Evolutionary conservation across 805 yeast genomes (phyloP).

Genomic region (Starmerella tilneyi): DNA sequence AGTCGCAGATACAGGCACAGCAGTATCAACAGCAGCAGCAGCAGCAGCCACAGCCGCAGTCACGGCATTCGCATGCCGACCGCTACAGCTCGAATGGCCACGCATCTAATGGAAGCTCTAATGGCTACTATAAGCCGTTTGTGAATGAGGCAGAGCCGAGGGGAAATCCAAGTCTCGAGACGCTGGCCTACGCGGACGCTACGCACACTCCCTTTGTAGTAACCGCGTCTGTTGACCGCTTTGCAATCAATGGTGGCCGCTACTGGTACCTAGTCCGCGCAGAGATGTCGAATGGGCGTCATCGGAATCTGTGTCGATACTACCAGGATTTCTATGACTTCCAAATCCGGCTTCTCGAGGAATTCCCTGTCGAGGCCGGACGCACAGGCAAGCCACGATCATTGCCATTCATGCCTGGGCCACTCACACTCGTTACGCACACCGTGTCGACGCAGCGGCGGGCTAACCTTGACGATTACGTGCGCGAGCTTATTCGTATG

Average conservation of each 20-base stretch:
- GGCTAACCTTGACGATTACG: slow-evolving; percentile 47
- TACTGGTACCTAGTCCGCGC: slow-evolving; percentile 78
- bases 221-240: slow-evolving; percentile 69
- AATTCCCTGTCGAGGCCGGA: slow-evolving; percentile 89
- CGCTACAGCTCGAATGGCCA: neutral
- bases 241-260: slow-evolving; percentile 70
- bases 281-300: slow-evolving; percentile 54
- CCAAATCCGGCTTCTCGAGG: slow-evolving; percentile 70
- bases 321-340: slow-evolving; percentile 94
- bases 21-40: neutral
- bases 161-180: slow-evolving; percentile 3
- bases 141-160: neutral
- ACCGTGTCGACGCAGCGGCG: slow-evolving; percentile 47
- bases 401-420: slow-evolving; percentile 93
- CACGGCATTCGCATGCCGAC: neutral
- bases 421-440: slow-evolving; percentile 83
- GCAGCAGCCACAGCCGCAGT: slow-evolving; percentile 7
- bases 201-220: slow-evolving; percentile 32
- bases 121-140: neutral
- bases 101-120: neutral
- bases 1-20: too few species aligned
- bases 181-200: neutral
- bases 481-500: slow-evolving; percentile 50
- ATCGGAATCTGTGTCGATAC: slow-evolving; percentile 67
- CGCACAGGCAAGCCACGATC: slow-evolving; percentile 67